Conservation (phyloP, 805 yeast species). For the Pichia thaimueangensis region DNA sequence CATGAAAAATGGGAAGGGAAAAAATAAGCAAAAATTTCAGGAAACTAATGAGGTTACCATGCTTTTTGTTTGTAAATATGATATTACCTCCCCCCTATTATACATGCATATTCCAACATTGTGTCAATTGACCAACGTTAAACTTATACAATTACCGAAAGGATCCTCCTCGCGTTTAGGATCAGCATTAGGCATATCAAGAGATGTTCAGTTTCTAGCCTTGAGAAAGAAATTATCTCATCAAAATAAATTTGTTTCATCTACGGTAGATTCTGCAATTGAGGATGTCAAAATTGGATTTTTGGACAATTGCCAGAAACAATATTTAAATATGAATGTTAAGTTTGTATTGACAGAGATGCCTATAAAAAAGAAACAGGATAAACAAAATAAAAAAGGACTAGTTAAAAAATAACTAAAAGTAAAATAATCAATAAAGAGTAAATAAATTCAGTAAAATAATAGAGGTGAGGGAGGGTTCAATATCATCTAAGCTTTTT, state of each 20-base stretch:
- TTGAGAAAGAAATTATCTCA: conserved; percentile 15
- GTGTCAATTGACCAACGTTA: conserved; percentile 45
- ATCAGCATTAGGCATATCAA: conserved; percentile 13
- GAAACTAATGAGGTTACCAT: conserved; percentile 23
- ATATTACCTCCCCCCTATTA: conserved; percentile 38
- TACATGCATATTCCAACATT: conserved; percentile 55
- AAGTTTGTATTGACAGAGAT: conserved; percentile 41
- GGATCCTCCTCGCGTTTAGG: conserved; percentile 26
- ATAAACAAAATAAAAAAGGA: conserved; percentile 13
- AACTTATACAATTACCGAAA: conserved; percentile 55
- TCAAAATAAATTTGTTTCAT: conserved; percentile 11
- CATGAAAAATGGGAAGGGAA: conserved; percentile 14
- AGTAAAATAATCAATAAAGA: neutral
- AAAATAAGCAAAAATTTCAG: neutral
- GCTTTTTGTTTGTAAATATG: conserved; percentile 52
- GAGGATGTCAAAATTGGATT: conserved; percentile 23
- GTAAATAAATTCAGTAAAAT: neutral
- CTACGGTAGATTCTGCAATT: conserved; percentile 17
- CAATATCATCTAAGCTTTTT: conserved; percentile 3
- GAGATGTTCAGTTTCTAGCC: conserved; percentile 11
- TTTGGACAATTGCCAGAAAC: conserved; percentile 14
- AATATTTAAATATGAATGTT: conserved; percentile 26
- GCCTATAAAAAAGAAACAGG: conserved; percentile 29
- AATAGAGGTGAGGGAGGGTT: neutral
- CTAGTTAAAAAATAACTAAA: neutral